Conservation (phyloP, 805 yeast genomes). For the Candida nemodendra region DNA sequence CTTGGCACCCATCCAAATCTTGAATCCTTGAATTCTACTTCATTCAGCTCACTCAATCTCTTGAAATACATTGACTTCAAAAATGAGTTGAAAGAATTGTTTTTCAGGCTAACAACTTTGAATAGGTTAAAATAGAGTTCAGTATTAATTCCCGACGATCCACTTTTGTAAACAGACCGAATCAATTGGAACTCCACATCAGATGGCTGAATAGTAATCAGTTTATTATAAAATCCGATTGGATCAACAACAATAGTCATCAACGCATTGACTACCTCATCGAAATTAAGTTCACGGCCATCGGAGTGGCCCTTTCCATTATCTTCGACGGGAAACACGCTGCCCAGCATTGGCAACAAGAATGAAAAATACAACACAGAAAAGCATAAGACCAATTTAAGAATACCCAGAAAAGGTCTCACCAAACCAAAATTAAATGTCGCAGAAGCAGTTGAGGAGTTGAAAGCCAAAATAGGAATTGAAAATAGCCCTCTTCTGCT, state of each 20-base stretch:
- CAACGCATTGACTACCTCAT: conserved; percentile 6
- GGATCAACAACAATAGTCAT: conserved; percentile 15
- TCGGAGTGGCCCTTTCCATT: conserved; percentile 4
- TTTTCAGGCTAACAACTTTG: conserved; percentile 10
- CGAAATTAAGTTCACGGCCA: conserved; percentile 3
- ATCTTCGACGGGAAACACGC: conserved; percentile 6
- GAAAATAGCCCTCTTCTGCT: conserved; percentile 30
- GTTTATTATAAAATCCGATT: conserved; percentile 9
- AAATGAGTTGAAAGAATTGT: conserved; percentile 14
- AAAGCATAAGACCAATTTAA: conserved; percentile 24
- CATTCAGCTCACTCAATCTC: conserved; percentile 13
- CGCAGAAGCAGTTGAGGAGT: conserved; percentile 18
- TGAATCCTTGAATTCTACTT: conserved; percentile 1
- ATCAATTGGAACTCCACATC: conserved; percentile 17
- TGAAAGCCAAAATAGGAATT: conserved; percentile 30
- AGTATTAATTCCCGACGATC: background rate
- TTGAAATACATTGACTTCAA: conserved; percentile 25
- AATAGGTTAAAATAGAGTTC: conserved; percentile 5
- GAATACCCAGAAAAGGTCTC: conserved; percentile 28
- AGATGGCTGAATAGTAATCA: conserved; percentile 9
- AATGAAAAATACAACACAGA: conserved; percentile 21
- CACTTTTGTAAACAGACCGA: conserved; percentile 3
- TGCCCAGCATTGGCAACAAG: conserved; percentile 16
- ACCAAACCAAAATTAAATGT: conserved; percentile 18
- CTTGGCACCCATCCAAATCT: conserved; percentile 5